These are phyloP conservation scores for Ascochyta lentis DNA, from an alignment of 2,329 filamentous ascomycete genomes.

Conservation along the genomic window DNA sequence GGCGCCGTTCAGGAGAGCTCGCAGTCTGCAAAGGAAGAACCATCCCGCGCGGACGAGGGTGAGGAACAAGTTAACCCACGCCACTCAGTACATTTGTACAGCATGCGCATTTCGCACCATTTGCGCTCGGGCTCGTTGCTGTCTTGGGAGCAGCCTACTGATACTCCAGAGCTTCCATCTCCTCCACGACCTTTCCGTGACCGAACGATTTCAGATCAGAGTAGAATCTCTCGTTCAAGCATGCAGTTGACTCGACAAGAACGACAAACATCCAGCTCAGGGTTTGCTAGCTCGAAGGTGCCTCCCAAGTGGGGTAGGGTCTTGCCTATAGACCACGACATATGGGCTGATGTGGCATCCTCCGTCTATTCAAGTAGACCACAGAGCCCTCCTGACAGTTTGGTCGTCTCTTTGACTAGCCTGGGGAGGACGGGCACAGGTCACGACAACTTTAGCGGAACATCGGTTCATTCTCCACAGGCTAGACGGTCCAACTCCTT, in stretches of 20 bases:
- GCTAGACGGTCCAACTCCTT: conserved; percentile 30
- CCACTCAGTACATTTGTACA: conserved; percentile 50
- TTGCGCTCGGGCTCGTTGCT: conserved; percentile 52
- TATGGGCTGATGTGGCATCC: conserved; percentile 36
- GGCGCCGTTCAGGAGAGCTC: conserved; percentile 17
- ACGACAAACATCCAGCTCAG: conserved; percentile 45
- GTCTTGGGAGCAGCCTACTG: conserved; percentile 44
- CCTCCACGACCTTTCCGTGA: conserved; percentile 22
- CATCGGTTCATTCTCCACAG: conserved; percentile 17
- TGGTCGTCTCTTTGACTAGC: conserved; percentile 32
- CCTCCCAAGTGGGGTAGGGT: conserved; percentile 50
- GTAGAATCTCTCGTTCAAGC: conserved; percentile 19
- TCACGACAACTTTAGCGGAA: conserved; percentile 16
- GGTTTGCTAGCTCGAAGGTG: conserved; percentile 45
- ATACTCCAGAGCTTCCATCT: conserved; percentile 27
- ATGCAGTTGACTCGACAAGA: conserved; percentile 27
- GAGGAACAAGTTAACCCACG: conserved; percentile 29
- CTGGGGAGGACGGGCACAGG: conserved; percentile 16
- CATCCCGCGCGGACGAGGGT: neutral
- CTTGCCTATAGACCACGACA: conserved; percentile 21
- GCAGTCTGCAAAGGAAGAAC: neutral
- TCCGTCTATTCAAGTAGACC: conserved; percentile 52
- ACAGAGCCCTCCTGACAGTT: conserved; percentile 45
- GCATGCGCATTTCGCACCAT: conserved; percentile 55
- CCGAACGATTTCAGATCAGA: conserved; percentile 31